These are phyloP conservation scores for Entomortierella beljakovae DNA, from an alignment of 192 early-diverging fungal species.

Conservation along the genomic window DNA sequence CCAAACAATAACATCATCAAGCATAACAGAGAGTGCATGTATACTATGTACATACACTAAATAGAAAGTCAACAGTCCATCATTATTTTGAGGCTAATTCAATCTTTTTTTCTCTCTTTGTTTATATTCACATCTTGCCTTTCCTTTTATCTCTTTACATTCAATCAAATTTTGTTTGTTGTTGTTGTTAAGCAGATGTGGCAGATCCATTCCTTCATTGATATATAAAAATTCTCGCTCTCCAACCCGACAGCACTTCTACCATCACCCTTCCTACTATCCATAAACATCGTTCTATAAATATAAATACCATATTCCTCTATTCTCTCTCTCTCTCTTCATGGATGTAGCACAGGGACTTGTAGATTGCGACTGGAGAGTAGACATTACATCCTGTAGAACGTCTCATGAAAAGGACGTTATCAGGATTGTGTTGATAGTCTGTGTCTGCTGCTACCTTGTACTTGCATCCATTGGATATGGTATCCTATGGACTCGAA, in stretches of 20 bases:
- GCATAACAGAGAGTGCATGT: too few relatives aligned
- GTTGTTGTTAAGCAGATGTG: not conserved
- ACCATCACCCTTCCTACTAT: not conserved
- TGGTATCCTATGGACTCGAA: constrained; percentile 47
- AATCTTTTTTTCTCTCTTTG: too few relatives aligned
- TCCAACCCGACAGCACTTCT: not conserved
- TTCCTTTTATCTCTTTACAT: not conserved
- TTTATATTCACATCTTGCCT: not conserved
- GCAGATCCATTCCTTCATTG: not conserved
- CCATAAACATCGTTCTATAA: too few relatives aligned
- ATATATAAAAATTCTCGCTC: not conserved
- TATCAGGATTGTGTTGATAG: constrained; percentile 16
- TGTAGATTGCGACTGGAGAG: constrained; percentile 53
- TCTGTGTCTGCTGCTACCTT: constrained; percentile 43
- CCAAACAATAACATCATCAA: not conserved
- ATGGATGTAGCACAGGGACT: constrained; percentile 49
- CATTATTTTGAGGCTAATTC: not conserved
- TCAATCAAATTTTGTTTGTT: too few relatives aligned
- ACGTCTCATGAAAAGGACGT: constrained; percentile 17
- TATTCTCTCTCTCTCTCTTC: not conserved
- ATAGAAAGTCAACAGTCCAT: too few relatives aligned
- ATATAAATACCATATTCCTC: too few relatives aligned
- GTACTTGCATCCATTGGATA: constrained; percentile 36
- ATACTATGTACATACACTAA: too few relatives aligned
- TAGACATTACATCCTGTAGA: constrained; percentile 43